These are phyloP conservation scores for Brettanomyces naardenensis DNA, from an alignment of 805 yeast species.

Conservation along the genomic window DNA sequence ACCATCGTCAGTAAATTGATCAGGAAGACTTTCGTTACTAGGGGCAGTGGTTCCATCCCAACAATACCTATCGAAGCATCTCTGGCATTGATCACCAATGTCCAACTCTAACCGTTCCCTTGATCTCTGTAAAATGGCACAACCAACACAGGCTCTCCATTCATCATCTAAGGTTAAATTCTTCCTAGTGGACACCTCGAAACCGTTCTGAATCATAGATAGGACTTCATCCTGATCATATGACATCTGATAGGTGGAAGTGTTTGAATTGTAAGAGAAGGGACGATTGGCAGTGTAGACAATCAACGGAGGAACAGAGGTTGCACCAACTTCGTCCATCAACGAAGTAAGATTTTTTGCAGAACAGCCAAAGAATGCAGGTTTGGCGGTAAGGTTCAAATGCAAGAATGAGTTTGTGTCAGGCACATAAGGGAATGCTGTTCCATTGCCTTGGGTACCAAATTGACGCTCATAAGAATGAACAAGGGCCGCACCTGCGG, in stretches of 20 bases:
- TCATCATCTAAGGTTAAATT: constrained; percentile 62
- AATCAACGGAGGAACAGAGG: constrained; percentile 57
- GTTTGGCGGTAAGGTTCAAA: constrained; percentile 54
- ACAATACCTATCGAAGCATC: constrained; percentile 68
- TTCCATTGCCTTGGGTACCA: constrained; percentile 40
- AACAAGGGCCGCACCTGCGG: constrained; percentile 56
- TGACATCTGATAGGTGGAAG: constrained; percentile 62
- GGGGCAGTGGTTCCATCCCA: constrained; percentile 31
- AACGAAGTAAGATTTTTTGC: constrained; percentile 52
- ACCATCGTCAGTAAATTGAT: constrained; percentile 35
- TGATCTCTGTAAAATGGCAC: constrained; percentile 76
- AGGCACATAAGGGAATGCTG: constrained; percentile 78
- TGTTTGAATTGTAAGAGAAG: constrained; percentile 55
- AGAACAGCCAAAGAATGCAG: constrained; percentile 81
- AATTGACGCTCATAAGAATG: constrained; percentile 55
- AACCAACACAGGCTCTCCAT: constrained; percentile 70
- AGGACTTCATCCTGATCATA: constrained; percentile 51
- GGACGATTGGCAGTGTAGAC: constrained; percentile 75
- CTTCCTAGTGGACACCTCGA: constrained; percentile 55
- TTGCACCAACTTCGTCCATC: constrained; percentile 28
- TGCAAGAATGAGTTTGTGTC: constrained; percentile 52
- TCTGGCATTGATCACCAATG: constrained; percentile 61
- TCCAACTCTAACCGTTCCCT: constrained; percentile 57
- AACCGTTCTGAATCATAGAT: constrained; percentile 65
- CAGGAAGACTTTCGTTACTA: constrained; percentile 9